These are phyloP conservation scores for Aureobasidium leucospermi DNA, from an alignment of 2,329 filamentous ascomycete genomes.

Conservation along the genomic window DNA sequence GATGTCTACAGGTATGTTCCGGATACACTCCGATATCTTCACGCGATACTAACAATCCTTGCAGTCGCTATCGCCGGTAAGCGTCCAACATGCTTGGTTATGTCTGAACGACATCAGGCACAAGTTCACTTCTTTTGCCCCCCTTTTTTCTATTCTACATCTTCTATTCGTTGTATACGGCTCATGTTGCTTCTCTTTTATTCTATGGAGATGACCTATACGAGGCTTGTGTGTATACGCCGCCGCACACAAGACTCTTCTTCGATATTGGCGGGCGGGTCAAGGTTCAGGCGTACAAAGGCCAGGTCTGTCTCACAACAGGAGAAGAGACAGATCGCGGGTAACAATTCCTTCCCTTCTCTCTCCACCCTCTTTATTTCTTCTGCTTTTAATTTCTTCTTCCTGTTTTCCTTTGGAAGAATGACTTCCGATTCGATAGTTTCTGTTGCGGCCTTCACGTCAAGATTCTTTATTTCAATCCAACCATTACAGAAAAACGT, in stretches of 20 bases:
- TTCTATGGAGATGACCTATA: no score
- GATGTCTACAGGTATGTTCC: constrained; percentile 19
- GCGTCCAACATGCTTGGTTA: background rate
- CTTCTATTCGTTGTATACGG: background rate
- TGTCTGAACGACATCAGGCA: background rate
- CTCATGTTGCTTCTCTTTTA: background rate
- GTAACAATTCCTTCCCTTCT: background rate
- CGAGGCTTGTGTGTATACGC: background rate
- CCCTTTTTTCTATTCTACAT: background rate
- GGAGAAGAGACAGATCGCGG: background rate
- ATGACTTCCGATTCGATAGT: background rate
- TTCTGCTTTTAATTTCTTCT: background rate
- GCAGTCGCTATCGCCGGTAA: constrained; percentile 16
- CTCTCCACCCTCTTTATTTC: background rate
- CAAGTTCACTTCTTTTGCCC: background rate
- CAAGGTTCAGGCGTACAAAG: background rate
- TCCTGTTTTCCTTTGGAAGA: background rate
- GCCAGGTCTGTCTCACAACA: background rate
- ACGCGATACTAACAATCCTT: background rate
- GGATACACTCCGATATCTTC: no score
- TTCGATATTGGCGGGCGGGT: background rate
- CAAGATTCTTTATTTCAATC: background rate
- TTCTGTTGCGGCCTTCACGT: background rate
- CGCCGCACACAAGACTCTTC: background rate
- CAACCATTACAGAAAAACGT: no score